Evolutionary conservation across 106 monocot genomes (phyloP).

Genomic region (Dendrobium catenatum): DNA sequence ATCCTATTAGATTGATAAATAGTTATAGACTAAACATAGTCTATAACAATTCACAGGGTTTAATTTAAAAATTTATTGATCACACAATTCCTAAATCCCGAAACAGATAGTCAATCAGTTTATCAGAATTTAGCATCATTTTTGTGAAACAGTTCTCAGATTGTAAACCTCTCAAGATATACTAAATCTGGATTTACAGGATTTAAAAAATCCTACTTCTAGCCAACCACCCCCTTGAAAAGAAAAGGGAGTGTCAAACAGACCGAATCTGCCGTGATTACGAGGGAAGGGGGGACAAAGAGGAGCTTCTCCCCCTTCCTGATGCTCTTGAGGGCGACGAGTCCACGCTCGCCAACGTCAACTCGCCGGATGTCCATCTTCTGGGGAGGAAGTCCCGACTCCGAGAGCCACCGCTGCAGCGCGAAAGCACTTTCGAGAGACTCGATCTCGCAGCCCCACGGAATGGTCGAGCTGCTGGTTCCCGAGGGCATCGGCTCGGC

Average conservation of each 20-base stretch:
- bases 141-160: no score
- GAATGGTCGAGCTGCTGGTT: constrained; percentile 16
- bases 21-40: no score
- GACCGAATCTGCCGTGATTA: constrained; percentile 84
- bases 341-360: constrained; percentile 84
- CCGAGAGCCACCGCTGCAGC: constrained; percentile 78
- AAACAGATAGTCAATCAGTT: no score
- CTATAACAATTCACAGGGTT: no score
- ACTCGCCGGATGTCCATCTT: constrained; percentile 77
- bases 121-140: no score
- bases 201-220: no score
- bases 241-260: constrained; percentile 1
- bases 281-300: constrained; percentile 84
- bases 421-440: constrained; percentile 55
- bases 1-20: no score
- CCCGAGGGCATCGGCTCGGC: background rate
- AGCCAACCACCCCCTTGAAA: no score
- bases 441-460: constrained; percentile 82
- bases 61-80: no score
- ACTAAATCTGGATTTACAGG: no score
- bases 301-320: constrained; percentile 94
- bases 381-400: constrained; percentile 74
- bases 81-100: no score
- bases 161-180: no score
- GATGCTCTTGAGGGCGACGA: constrained; percentile 87